Percentiles rank a stretch among this genome's conserved stretches.
Conservation (phyloP, 352 stramenopile genomes). For the Pythium insidiosum region DNA sequence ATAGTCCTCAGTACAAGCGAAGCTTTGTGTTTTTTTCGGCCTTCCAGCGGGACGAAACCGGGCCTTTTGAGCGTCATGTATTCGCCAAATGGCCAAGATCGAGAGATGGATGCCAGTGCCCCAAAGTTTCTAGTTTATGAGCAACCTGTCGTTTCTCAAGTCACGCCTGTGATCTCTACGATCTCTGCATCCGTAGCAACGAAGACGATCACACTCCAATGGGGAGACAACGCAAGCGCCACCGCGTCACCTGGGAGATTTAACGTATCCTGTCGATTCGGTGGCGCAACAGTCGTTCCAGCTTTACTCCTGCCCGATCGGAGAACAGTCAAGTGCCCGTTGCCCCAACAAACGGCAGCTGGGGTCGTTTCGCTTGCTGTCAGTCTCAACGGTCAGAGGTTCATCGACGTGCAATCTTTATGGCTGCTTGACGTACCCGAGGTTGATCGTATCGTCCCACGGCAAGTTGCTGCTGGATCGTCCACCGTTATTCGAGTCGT, state of each 20-base stretch:
- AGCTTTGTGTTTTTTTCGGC: not conserved
- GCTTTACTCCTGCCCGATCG: too few relatives aligned
- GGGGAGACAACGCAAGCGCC: not conserved
- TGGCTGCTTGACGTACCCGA: conserved; percentile 3
- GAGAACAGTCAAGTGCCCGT: too few relatives aligned
- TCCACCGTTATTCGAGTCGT: conserved; percentile 15
- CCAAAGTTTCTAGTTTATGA: too few relatives aligned
- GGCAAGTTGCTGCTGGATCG: not conserved
- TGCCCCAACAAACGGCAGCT: too few relatives aligned
- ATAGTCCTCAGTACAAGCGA: not conserved
- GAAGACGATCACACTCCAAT: not conserved
- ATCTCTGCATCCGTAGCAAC: too few relatives aligned
- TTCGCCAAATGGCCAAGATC: not conserved
- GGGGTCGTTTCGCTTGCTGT: not conserved
- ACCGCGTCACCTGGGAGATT: too few relatives aligned
- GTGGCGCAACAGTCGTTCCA: not conserved
- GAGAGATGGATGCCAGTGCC: not conserved
- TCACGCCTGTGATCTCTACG: too few relatives aligned
- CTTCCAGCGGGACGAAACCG: not conserved
- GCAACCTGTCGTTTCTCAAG: too few relatives aligned
- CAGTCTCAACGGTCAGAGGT: conserved; percentile 13
- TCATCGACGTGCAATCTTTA: not conserved
- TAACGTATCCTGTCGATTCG: conserved; percentile 4
- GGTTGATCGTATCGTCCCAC: not conserved
- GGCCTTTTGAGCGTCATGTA: not conserved